Evolutionary conservation across 129 eudicot genomes (phyloP).

Genomic region (Mikania micrantha): DNA sequence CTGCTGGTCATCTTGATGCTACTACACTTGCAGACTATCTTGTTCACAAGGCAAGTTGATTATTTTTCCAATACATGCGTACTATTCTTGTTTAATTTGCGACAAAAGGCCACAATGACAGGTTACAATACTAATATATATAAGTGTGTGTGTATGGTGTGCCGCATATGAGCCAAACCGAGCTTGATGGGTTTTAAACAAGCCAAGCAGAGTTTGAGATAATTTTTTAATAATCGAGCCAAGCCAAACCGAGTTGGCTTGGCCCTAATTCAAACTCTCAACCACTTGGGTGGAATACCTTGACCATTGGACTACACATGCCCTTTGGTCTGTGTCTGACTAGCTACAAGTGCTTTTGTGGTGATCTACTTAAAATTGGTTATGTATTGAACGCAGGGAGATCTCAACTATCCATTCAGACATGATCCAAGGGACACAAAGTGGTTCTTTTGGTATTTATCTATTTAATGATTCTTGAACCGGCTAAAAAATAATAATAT

Average conservation of each 20-base stretch:
- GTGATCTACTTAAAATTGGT: not conserved
- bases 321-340: not conserved
- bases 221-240: too few relatives aligned
- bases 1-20: constrained; percentile 99
- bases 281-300: too few relatives aligned
- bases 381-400: too few relatives aligned
- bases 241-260: too few relatives aligned
- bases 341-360: not conserved
- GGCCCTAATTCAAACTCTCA: too few relatives aligned
- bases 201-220: too few relatives aligned
- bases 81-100: not conserved
- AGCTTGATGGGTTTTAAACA: too few relatives aligned
- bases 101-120: not conserved
- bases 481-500: not conserved
- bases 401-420: not conserved
- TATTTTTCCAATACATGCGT: not conserved
- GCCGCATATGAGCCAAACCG: too few relatives aligned
- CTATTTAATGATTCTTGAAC: not conserved
- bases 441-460: not conserved
- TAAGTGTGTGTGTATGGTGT: too few relatives aligned
- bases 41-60: constrained; percentile 74
- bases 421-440: not conserved
- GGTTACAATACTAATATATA: too few relatives aligned
- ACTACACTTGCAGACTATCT: constrained; percentile 98
- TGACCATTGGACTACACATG: not conserved